Conservation (phyloP, 108 stramenopile genomes). For the Skeletonema potamos region DNA sequence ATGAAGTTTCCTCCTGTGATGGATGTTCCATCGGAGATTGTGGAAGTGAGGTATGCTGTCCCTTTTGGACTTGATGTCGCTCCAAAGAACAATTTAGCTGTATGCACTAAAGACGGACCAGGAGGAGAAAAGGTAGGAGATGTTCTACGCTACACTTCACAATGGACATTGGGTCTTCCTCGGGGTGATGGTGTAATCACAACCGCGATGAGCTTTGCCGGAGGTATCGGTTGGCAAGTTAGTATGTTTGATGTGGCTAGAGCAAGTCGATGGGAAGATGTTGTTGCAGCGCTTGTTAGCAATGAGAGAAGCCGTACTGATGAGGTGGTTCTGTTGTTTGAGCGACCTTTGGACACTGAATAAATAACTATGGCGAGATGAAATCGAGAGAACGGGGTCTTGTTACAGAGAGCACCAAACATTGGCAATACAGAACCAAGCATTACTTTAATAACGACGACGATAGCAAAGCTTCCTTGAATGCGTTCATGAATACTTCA, state of each 20-base stretch:
- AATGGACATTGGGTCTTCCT: constrained; percentile 83
- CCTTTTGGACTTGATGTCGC: constrained; percentile 82
- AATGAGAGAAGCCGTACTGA: constrained; percentile 70
- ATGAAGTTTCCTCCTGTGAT: constrained; percentile 62
- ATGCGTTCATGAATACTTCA: constrained; percentile 52
- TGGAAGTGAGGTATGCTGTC: constrained; percentile 70
- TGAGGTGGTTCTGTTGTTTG: constrained; percentile 83
- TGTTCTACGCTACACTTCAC: constrained; percentile 71
- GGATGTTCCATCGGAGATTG: constrained; percentile 60
- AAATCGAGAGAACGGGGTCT: background rate
- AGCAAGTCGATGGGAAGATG: constrained; percentile 68
- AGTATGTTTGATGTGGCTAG: constrained; percentile 79
- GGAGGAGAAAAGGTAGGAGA: constrained; percentile 78
- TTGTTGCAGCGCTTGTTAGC: constrained; percentile 69
- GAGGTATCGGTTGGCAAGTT: constrained; percentile 75
- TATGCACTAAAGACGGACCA: constrained; percentile 70
- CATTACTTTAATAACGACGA: constrained; percentile 32
- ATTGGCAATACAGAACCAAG: background rate
- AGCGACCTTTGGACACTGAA: constrained; percentile 46
- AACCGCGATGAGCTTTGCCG: constrained; percentile 69
- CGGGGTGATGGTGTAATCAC: constrained; percentile 71
- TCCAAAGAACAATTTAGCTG: constrained; percentile 61
- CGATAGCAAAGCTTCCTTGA: constrained; percentile 43
- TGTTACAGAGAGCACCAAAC: background rate
- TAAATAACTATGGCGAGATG: background rate